Conservation (phyloP, 768 basidiomycete genomes). For the Suillus clintonianus region DNA sequence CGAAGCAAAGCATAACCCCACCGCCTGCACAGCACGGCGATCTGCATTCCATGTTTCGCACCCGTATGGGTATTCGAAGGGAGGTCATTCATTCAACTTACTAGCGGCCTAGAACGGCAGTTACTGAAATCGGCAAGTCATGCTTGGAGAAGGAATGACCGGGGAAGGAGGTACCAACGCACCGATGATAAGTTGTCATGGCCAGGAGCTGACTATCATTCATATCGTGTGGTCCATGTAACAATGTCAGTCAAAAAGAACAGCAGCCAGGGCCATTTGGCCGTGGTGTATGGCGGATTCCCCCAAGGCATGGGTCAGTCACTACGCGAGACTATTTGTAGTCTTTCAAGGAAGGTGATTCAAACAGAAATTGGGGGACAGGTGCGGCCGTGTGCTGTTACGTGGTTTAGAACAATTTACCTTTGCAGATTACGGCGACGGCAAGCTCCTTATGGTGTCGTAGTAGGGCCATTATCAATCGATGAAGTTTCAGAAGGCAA, state of each 20-base stretch:
- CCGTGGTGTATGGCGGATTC: neutral
- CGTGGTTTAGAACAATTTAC: neutral
- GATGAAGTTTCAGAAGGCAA: neutral
- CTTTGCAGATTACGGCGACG: neutral
- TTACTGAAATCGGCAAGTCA: neutral
- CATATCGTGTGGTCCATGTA: neutral
- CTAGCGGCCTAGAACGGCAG: neutral
- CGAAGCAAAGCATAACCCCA: conserved; percentile 2
- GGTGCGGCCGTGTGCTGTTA: neutral
- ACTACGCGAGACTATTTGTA: neutral
- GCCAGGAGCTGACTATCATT: neutral
- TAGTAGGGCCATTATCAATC: neutral
- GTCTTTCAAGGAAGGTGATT: neutral
- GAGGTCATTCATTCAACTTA: conserved; percentile 1
- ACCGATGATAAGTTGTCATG: neutral
- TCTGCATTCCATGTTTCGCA: neutral
- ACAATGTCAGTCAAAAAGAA: neutral
- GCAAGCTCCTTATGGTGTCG: neutral
- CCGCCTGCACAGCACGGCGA: neutral
- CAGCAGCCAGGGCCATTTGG: too few species aligned
- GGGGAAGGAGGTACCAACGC: neutral
- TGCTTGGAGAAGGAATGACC: conserved; percentile 1
- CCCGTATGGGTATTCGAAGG: neutral
- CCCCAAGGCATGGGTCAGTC: neutral
- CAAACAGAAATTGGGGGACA: too few species aligned